Base-by-base conservation (phyloP, 2,329 filamentous ascomycete species). In the Pestalotiopsis sp. region DNA sequence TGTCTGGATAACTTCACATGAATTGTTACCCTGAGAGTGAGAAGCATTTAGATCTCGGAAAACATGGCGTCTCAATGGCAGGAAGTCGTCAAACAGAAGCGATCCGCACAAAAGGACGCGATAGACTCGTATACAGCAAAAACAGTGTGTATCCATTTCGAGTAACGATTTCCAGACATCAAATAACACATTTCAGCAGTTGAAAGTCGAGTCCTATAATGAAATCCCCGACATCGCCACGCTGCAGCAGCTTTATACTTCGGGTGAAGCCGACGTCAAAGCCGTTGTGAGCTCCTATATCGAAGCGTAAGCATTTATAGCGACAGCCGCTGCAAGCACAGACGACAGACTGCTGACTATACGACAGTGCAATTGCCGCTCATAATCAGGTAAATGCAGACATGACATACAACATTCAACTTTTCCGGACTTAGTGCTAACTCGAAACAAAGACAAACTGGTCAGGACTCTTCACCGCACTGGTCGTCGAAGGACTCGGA, bases 11-110 rank as follows among this genome's bases (percentile, higher is more conserved):
- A 23, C 17, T 52, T 9, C 45, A n/a, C 20, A 7, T 59, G 7
- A n/a, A 14, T 11, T 36, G 3, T 59, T n/a, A 14, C n/a, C 4
- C 14, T 23, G n/a, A 9, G 4, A 52, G 7, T 9, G 14, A 31
- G 27, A 59, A 36, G 7, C 6, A 36, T 13, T 12, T 5, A 9
- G 23, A 59, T 31, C 57, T 36, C 3, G 23, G 3, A 31, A 12
- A 17, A 36, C 6, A 59, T 27, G 57, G 7, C 57, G 23, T 59
- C 57, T n/a, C 12, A 20, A 12, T 68, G 67, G 67, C 27, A 65
- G 38, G 62, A 65, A 12, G 57, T 52, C n/a, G 67, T 66, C 31
- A 20, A 56, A 9, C 49, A 49, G 20, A 68, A 68, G 31, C 67
- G 62, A n/a, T 17, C 60, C n/a, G 39, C n/a, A 9, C 67, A 62